Evolutionary conservation across 345 rosid genomes (phyloP), one percentile per base, ranked within the genome.

Genomic region (Lepidium aucheri): DNA sequence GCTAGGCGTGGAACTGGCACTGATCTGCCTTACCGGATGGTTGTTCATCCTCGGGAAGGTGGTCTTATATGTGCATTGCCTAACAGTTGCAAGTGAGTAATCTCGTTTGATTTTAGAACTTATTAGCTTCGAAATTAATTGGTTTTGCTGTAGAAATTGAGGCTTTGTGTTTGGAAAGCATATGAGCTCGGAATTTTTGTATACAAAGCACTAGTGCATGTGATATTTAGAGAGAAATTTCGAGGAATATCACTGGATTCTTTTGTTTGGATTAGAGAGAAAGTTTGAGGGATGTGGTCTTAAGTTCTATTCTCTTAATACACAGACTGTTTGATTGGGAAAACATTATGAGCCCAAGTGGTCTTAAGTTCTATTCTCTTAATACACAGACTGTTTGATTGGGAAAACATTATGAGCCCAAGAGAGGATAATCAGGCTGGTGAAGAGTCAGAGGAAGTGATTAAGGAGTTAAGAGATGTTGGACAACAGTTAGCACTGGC

Each of bases 11-110:
- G 40, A 41, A 66, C 80, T 65, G 96, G 76, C 26, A 76, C 91
- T 47, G 90, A 83, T 68, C 76, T 85, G 65, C 99, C 99, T 65
- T 94, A 94, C 43, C 81, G 96, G 55, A 84, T 88, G 88, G 82
- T 81, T 47, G 86, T 91, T 76, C 96, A 87, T 68, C 91, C 95
- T 17, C 80, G 76, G 6, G 91, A 85, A 63, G 90, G 76, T 57
- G 97, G 97, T 42, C 63, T 88, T 20, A 49, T 94, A n/a, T 90
- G 86, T 58, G 97, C 91, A 30, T 46, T 87, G 58, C 82, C 90
- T 10, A 79, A 83, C 32, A 64, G 84, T 60, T 91, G 99, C 88
- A 83, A 81, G 99, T 88, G 59, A 42, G 65, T 47, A 15, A 5
- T 36, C 47, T 35, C 59, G 6, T 53, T 15, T 35, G 0, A 12